Conservation (phyloP, 73 alveolate species). For the Tetrahymena elliotti region DNA sequence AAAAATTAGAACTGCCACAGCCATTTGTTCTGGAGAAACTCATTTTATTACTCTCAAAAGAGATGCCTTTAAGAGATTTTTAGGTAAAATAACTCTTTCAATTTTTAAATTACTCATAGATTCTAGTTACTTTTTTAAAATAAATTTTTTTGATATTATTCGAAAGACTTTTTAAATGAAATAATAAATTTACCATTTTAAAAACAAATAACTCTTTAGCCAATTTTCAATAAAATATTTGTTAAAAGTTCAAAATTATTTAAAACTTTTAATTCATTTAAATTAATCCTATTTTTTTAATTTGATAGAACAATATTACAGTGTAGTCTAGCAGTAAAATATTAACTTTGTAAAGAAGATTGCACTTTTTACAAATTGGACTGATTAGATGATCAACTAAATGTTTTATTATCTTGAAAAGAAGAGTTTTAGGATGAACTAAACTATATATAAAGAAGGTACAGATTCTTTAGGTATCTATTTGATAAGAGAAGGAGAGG, state of each 20-base stretch:
- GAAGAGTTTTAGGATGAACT: neutral
- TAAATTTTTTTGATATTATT: no score
- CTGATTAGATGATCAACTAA: neutral
- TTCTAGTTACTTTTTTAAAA: no score
- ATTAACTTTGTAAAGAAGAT: neutral
- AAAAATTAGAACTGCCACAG: conserved; percentile 88
- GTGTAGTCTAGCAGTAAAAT: neutral
- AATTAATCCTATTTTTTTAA: neutral
- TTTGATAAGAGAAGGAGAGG: neutral
- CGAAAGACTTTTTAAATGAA: no score
- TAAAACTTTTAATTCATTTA: no score
- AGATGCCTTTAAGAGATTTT: conserved; percentile 57
- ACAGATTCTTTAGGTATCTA: neutral
- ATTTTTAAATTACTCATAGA: no score
- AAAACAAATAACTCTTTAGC: no score
- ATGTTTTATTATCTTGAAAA: neutral
- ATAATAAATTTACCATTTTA: no score
- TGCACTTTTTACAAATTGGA: neutral
- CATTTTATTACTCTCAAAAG: conserved; percentile 69
- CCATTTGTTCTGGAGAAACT: conserved; percentile 66
- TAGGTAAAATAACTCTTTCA: neutral
- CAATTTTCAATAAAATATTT: no score
- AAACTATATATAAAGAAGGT: neutral
- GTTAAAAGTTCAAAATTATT: no score
- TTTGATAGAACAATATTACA: neutral